Percentiles rank a stretch among this genome's conserved stretches.
phyloP scores from a whole-genome alignment of 306 rosid genomes.

The Pyrus betulifolia region DNA sequence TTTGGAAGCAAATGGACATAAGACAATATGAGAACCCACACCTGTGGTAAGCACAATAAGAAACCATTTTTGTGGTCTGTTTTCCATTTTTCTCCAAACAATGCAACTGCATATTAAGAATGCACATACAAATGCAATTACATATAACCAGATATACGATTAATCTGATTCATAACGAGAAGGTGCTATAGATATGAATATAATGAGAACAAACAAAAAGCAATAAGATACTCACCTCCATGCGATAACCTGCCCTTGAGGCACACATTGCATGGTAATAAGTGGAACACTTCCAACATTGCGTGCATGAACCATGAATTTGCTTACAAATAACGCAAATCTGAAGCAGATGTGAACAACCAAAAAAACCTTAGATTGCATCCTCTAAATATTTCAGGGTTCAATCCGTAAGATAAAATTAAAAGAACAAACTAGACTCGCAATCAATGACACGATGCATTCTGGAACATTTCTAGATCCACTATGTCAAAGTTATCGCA shows the following conservation, averaged over 20 bases:
- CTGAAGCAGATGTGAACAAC: slow-evolving; percentile 43
- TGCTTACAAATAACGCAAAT: slow-evolving; percentile 97
- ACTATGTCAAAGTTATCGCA: neutral
- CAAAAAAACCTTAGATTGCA: slow-evolving; percentile 12
- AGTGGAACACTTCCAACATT: slow-evolving; percentile 97
- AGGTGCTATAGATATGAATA: neutral
- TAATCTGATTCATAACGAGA: slow-evolving; percentile 8
- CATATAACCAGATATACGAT: slow-evolving; percentile 2
- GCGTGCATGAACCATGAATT: slow-evolving; percentile 97
- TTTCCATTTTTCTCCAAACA: slow-evolving; percentile 86
- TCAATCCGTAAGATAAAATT: slow-evolving; percentile 1
- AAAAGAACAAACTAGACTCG: slow-evolving; percentile 9
- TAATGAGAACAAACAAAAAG: neutral
- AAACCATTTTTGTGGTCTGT: slow-evolving; percentile 88
- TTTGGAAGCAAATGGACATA: neutral
- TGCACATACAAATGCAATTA: slow-evolving; percentile 14
- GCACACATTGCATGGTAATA: slow-evolving; percentile 99
- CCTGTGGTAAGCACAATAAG: slow-evolving; percentile 98
- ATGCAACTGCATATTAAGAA: slow-evolving; percentile 68
- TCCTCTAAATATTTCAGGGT: slow-evolving; percentile 2
- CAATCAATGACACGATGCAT: neutral
- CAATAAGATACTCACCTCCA: slow-evolving; percentile 66
- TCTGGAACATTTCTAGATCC: neutral
- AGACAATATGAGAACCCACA: slow-evolving; percentile 26
- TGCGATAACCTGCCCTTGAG: slow-evolving; percentile 96